Evolutionary conservation across 345 rosid genomes (phyloP).

Genomic region (Boechera divaricarpa): DNA sequence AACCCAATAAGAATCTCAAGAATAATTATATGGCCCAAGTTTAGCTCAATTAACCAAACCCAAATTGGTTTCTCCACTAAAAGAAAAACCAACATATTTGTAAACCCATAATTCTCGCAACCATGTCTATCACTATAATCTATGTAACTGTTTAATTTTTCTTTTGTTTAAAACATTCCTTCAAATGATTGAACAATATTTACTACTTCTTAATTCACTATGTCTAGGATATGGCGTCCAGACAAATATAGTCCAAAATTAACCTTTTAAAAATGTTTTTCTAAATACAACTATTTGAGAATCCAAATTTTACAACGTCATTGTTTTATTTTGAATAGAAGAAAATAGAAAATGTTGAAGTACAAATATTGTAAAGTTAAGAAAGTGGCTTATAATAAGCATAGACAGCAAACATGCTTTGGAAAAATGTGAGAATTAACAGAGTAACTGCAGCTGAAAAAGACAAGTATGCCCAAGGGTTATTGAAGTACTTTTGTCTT

Average conservation of each 20-base stretch:
- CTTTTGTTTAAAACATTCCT: too few relatives aligned
- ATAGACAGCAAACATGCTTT: conserved; percentile 67
- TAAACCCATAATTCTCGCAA: too few relatives aligned
- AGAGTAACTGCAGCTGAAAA: conserved; percentile 58
- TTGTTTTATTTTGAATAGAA: background rate
- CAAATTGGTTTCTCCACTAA: too few relatives aligned
- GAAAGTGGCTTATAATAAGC: conserved; percentile 60
- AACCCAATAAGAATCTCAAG: too few relatives aligned
- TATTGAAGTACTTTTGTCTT: conserved; percentile 71
- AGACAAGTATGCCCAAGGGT: conserved; percentile 51
- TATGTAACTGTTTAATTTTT: too few relatives aligned
- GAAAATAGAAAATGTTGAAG: background rate
- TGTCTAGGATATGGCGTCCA: background rate
- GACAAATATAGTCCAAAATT: background rate
- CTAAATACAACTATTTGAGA: background rate
- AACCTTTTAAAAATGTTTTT: background rate
- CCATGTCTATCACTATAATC: background rate
- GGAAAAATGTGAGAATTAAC: conserved; percentile 66
- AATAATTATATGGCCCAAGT: too few relatives aligned
- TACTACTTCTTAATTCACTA: background rate
- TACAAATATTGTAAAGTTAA: conserved; percentile 26
- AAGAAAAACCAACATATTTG: too few relatives aligned
- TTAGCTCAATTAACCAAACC: too few relatives aligned
- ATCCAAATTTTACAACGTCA: background rate
- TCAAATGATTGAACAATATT: background rate